These are phyloP conservation scores for Wickerhamiella nectarea DNA, from an alignment of 805 yeast genomes.

Conservation along the genomic window DNA sequence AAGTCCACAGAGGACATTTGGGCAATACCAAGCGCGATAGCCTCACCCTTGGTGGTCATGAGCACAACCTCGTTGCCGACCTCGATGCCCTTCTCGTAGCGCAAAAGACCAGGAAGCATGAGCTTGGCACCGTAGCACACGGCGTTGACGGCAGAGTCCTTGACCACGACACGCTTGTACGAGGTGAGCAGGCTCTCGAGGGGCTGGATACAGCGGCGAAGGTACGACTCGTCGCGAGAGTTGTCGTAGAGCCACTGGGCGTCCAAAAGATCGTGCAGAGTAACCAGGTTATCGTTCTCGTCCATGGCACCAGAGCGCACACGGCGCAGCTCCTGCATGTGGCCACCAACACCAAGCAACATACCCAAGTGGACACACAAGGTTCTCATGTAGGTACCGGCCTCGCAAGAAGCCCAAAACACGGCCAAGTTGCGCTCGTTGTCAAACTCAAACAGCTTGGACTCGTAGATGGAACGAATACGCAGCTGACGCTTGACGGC, in stretches of 20 bases:
- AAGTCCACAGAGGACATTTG: constrained; percentile 98
- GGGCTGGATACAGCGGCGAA: constrained; percentile 88
- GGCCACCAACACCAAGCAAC: constrained; percentile 97
- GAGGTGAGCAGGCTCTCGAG: constrained; percentile 86
- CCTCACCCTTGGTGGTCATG: constrained; percentile 98
- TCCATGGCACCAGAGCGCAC: constrained; percentile 93
- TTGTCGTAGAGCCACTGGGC: constrained; percentile 98
- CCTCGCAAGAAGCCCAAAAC: constrained; percentile 99
- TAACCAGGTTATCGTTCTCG: constrained; percentile 83
- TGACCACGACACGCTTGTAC: constrained; percentile 91
- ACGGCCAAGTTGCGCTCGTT: constrained; percentile 94
- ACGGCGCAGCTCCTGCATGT: constrained; percentile 99
- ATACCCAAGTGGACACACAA: constrained; percentile 97
- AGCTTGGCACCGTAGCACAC: constrained; percentile 98
- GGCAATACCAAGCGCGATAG: constrained; percentile 95
- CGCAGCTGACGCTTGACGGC: constrained; percentile 98
- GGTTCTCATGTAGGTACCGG: constrained; percentile 99
- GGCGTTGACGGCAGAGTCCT: constrained; percentile 91
- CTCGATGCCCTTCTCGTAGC: constrained; percentile 97
- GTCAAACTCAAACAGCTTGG: constrained; percentile 90
- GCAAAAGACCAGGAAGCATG: constrained; percentile 95
- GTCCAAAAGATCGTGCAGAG: constrained; percentile 93
- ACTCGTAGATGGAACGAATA: constrained; percentile 94
- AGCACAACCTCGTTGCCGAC: constrained; percentile 94
- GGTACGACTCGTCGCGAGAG: constrained; percentile 89